Evolutionary conservation across 768 basidiomycete species (phyloP), one percentile per base, ranked within the genome.

Genomic region (Hydnomerulius pinastri): DNA sequence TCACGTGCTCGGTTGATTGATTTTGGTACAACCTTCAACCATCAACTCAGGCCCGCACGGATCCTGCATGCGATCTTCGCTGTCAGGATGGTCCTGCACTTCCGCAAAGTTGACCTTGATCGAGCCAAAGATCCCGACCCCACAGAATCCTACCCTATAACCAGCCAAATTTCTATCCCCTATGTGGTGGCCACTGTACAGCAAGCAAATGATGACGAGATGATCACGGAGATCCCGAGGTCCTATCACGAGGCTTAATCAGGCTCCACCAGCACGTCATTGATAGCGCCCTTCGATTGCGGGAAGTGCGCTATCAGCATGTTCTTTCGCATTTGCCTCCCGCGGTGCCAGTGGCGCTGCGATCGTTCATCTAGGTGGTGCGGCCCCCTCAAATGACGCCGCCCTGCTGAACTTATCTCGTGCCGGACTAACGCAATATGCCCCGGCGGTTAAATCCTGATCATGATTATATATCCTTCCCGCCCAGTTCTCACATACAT

Each of bases 101-200:
- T 43, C 18, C 20, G 42, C 10, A 15, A 43, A 27, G 18, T 43
- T n/a, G 42, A 29, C 18, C 28, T 25, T 33, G 33, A 35, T 5
- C 13, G 12, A 12, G 17, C 13, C 33, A 17, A 30, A 30, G 29
- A 44, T 32, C 30, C 24, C 13, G 65, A 67, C 44, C 32, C 32
- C 13, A 33, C 32, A n/a, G 32, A 33, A 13, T 12, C 32, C 6
- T 33, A n/a, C 4, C 12, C 13, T n/a, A 33, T 33, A 33, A n/a
- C 15, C 12, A 13, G 13, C 15, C 6, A 12, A 6, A 33, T 13
- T n/a, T n/a, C 13, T 33, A 32, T 11, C 15, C 13, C 12, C 13
- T n/a, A 33, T 4, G 6, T 12, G 32, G n/a, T n/a, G 13, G 13
- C 11, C 15, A 33, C 12, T 33, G 15, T 33, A 6, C 11, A n/a